Base-by-base conservation (phyloP, 495 filamentous ascomycete species). In the Talaromyces adpressus region DNA sequence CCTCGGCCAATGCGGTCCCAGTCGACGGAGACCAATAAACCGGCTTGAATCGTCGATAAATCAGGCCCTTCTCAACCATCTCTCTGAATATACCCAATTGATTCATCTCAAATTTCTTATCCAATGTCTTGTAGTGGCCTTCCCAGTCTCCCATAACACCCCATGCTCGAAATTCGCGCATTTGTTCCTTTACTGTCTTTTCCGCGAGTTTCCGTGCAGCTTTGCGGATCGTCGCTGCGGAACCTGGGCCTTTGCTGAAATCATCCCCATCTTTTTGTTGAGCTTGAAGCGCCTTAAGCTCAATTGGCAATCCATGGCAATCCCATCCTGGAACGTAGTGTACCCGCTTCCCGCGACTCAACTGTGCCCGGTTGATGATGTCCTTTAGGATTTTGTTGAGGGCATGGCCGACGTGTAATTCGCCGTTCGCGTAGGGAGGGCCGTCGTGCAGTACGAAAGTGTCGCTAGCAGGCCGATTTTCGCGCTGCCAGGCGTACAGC, bases 361-460 rank as follows among this genome's bases (percentile, higher is more conserved):
- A 75, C 73, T 97, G 85, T 66, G 88, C 85, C 45, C 94, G 85
- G 67, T 89, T 82, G 59, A 96, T 87, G 57, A 97, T 89, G 72
- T 99, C 94, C 80, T 99, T 99, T 57, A 96, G 76, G 63, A 98
- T 89, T 73, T 99, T 99, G 75, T 99, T 99, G 60, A 99, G 78
- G 29, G 94, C 95, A 81, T 99, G 94, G n/a, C 94, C 94, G 65
- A 96, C 84, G 72, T 99, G 94, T 3, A 99, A 80, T n/a, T 79
- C 82, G 32, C 95, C 94, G 71, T 99, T 99, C 56, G 94, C 94
- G 72, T 98, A 99, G 0, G 95, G 94, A 1, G 94, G 94, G 1
- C 94, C 94, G 86, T 99, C 94, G 75, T 98, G 93, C 11, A 99
- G 81, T 11, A 92, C 78, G 68, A 97, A 98, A 11, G 80, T 75